Percentiles rank a stretch among this genome's conserved stretches.
phyloP scores from a whole-genome alignment of 768 basidiomycete genomes.

The Pilatotrama ljubarskyi region DNA sequence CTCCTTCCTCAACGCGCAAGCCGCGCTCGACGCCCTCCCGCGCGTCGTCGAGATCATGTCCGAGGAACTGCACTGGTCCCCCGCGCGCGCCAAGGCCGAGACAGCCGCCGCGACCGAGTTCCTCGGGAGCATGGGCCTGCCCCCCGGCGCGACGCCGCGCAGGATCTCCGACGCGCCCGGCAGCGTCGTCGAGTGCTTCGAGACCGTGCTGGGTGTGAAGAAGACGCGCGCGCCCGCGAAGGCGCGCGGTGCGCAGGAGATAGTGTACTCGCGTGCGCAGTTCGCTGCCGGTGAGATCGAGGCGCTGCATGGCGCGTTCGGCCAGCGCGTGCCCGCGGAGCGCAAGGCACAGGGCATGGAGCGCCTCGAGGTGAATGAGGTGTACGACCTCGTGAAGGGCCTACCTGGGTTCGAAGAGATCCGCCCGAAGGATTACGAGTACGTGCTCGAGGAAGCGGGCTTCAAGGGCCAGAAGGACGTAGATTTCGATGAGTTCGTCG shows the following conservation, averaged over 20 bases:
- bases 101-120: constrained; percentile 60
- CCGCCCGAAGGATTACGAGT: constrained; percentile 62
- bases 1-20: constrained; percentile 88
- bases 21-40: constrained; percentile 82
- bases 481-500: constrained; percentile 84
- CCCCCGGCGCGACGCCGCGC: constrained; percentile 44
- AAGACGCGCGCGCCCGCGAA: constrained; percentile 11
- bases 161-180: constrained; percentile 19
- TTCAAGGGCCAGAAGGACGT: constrained; percentile 56
- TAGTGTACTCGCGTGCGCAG: constrained; percentile 49
- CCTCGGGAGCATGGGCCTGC: constrained; percentile 84
- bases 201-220: constrained; percentile 23
- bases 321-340: constrained; percentile 26
- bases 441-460: constrained; percentile 78
- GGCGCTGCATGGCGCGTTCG: constrained; percentile 41
- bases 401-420: constrained; percentile 58
- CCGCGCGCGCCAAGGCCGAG: constrained; percentile 57
- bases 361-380: constrained; percentile 41
- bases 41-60: constrained; percentile 91
- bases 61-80: constrained; percentile 78
- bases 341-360: constrained; percentile 26
- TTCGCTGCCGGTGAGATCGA: constrained; percentile 55
- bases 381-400: constrained; percentile 31
- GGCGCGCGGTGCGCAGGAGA: constrained; percentile 28
- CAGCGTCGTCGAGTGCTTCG: constrained; percentile 29